phyloP scores from a whole-genome alignment of 2,329 filamentous ascomycete genomes.

The Alternaria solani region DNA sequence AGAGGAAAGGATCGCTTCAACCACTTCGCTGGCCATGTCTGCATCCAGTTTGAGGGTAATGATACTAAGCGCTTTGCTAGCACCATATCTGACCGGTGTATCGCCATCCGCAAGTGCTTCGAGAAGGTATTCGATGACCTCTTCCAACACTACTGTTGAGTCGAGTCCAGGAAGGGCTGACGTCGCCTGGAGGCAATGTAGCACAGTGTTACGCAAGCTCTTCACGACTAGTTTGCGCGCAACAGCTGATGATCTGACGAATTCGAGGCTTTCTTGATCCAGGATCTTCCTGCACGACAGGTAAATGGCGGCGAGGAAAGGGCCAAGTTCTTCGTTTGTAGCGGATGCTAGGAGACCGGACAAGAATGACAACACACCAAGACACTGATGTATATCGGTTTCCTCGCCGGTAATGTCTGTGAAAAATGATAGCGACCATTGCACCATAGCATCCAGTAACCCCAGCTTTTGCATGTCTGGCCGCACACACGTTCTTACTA shows the following conservation, averaged over 20 bases:
- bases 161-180: conserved; percentile 46
- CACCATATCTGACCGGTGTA: conserved; percentile 87
- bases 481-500: conserved; percentile 83
- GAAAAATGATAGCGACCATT: conserved; percentile 74
- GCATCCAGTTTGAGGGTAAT: conserved; percentile 80
- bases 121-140: conserved; percentile 81
- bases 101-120: conserved; percentile 84
- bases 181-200: conserved; percentile 65
- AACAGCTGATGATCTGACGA: conserved; percentile 75
- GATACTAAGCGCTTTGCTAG: conserved; percentile 90
- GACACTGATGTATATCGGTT: conserved; percentile 73
- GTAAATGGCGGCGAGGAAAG: conserved; percentile 72
- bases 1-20: conserved; percentile 81
- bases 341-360: conserved; percentile 75
- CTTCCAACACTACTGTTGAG: conserved; percentile 66
- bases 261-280: conserved; percentile 59
- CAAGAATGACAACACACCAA: conserved; percentile 82
- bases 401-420: conserved; percentile 53
- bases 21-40: conserved; percentile 84
- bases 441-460: conserved; percentile 71
- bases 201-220: conserved; percentile 76
- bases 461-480: conserved; percentile 85
- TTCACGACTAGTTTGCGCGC: conserved; percentile 86
- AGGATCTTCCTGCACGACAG: conserved; percentile 68
- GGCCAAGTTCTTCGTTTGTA: conserved; percentile 76